A percentile compares a stretch with the other conserved stretches of the same genome.
These are phyloP conservation scores for Ceratocystis diversiconidia DNA, from an alignment of 2,329 filamentous ascomycete genomes.

Conservation along the genomic window DNA sequence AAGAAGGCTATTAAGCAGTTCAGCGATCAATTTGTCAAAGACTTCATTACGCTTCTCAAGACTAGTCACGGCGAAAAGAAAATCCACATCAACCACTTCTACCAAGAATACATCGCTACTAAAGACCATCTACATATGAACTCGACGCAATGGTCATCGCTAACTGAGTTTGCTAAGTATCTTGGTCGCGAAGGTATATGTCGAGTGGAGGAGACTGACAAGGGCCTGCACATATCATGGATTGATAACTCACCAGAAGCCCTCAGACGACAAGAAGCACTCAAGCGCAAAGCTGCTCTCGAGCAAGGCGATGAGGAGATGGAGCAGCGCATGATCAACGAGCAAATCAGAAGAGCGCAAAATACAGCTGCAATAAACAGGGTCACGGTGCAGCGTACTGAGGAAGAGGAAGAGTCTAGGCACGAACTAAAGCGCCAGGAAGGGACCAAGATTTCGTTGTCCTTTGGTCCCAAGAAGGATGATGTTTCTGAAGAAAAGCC, in stretches of 20 bases:
- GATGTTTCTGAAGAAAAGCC: slow-evolving; percentile 6
- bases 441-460: slow-evolving; percentile 63
- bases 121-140: slow-evolving; percentile 92
- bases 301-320: slow-evolving; percentile 84
- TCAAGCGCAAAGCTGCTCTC: slow-evolving; percentile 69
- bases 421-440: slow-evolving; percentile 45
- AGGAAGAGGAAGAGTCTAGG: slow-evolving; percentile 29
- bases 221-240: slow-evolving; percentile 78
- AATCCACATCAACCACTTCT: slow-evolving; percentile 82
- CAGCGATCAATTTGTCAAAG: slow-evolving; percentile 63
- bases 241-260: slow-evolving; percentile 85
- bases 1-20: slow-evolving; percentile 73
- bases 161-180: slow-evolving; percentile 83
- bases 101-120: slow-evolving; percentile 81
- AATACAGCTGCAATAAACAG: slow-evolving; percentile 38
- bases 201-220: slow-evolving; percentile 74
- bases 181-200: slow-evolving; percentile 78
- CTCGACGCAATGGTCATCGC: slow-evolving; percentile 69
- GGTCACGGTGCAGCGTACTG: slow-evolving; percentile 29
- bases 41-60: slow-evolving; percentile 62
- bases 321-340: slow-evolving; percentile 67
- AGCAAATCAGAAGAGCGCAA: slow-evolving; percentile 68
- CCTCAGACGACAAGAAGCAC: slow-evolving; percentile 61
- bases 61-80: slow-evolving; percentile 85
- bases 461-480: slow-evolving; percentile 40